These are phyloP conservation scores for Trichoderma brevicompactum DNA, from an alignment of 2,329 filamentous ascomycete species.

Conservation along the genomic window DNA sequence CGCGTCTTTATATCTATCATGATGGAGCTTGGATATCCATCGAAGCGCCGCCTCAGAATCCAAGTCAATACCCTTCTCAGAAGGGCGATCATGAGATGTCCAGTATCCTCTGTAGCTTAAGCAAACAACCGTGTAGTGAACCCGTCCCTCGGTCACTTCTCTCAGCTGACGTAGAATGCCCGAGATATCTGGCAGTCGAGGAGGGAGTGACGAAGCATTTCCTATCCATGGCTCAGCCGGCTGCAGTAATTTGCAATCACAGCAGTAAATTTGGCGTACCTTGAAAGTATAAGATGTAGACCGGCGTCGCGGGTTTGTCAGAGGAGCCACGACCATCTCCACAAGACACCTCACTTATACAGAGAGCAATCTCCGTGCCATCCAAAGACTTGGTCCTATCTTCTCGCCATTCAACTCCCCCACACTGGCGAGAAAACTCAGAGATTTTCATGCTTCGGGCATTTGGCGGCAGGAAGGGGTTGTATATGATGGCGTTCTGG, in stretches of 20 bases:
- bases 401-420: constrained; percentile 69
- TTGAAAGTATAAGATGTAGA: constrained; percentile 63
- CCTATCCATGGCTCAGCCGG: constrained; percentile 44
- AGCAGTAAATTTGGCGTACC: constrained; percentile 42
- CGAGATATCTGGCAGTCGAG: constrained; percentile 61
- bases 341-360: constrained; percentile 51
- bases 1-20: constrained; percentile 27
- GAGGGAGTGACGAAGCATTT: constrained; percentile 63
- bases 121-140: constrained; percentile 55
- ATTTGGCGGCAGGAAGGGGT: constrained; percentile 74
- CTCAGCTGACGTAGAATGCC: constrained; percentile 53
- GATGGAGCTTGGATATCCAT: constrained; percentile 60
- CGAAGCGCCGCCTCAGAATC: constrained; percentile 68
- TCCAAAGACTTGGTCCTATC: constrained; percentile 64
- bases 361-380: constrained; percentile 66
- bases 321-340: constrained; percentile 18
- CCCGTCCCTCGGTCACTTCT: constrained; percentile 41
- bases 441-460: constrained; percentile 68
- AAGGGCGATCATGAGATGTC: constrained; percentile 73
- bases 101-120: constrained; percentile 75
- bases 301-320: constrained; percentile 36
- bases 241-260: background rate
- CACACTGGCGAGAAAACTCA: constrained; percentile 64
- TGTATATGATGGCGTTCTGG: constrained; percentile 83
- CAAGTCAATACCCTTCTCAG: constrained; percentile 69